Evolutionary conservation across 192 early-diverging fungal genomes (phyloP), one percentile per base, ranked within the genome.

Genomic region (Linnemannia hyalina): DNA sequence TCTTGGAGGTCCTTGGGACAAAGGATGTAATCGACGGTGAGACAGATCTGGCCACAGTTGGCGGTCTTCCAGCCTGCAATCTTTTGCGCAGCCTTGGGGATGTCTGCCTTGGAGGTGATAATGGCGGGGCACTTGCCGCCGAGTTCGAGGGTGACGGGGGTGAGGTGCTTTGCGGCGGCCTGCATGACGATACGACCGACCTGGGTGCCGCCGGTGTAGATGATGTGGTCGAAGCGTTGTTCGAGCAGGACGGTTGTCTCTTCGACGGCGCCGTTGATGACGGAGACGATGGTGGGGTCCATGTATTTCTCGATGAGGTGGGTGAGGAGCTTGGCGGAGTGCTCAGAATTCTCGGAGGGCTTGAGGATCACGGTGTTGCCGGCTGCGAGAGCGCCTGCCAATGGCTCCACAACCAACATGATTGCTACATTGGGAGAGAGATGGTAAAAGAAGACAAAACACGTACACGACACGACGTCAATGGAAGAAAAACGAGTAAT

Each of bases 21-120:
- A 42, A 96, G 79, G 46, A 96, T 88, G 83, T 96, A 95, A 75
- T 97, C 96, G 42, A 92, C 92, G 10, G 92, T 90, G 65, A 97
- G 52, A 32, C 88, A 86, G 68, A 94, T 90, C 91, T 98, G 98
- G 15, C 98, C 98, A 85, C 90, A 89, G 88, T 99, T 99, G 82
- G 90, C 81, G 47, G 92, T 84, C 88, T 98, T 99, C 76, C 93
- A 95, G 91, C 93, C 97, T 76, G 93, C 88, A 78, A 98, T 92
- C 35, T 95, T 93, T 60, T 92, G 93, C 1, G 95, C 96, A 23
- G 91, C 89, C 15, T 92, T 87, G 26, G 77, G 76, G 4, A 97
- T 78, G 72, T 99, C 93, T 1, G 88, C 80, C 86, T 96, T 88
- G 77, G 91, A 76, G 83, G 96, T 88, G 57, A 96, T 90, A 54